Evolutionary conservation across 257 asterid genomes (phyloP), one percentile per base, ranked within the genome.

Genomic region (Mentha longifolia): DNA sequence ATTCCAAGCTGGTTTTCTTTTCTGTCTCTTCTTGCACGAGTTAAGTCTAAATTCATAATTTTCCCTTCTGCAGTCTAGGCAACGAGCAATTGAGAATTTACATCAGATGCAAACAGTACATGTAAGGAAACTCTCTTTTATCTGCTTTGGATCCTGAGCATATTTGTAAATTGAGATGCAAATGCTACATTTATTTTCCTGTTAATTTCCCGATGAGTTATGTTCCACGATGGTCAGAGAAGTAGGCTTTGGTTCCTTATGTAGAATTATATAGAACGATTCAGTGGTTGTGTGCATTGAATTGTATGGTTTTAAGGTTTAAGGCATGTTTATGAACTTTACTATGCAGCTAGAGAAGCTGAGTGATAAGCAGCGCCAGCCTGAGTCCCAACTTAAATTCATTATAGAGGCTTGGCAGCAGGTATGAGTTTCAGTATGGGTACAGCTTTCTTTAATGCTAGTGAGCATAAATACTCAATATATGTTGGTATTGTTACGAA

Each of bases 341-440:
- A 25, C 64, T 68, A n/a, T 85, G 90, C 91, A 93, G 97, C 91
- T 93, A 69, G 98, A 91, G 80, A 89, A 81, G 82, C 88, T 93
- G 71, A 93, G 98, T 72, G 96, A 94, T 76, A 76, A 16, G 61
- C 98, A 94, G 65, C 80, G 86, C 65, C 98, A 94, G 80, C 97
- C 98, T 5, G 98, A 91, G 77, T 87, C 97, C 68, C 98, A 94
- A 86, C 92, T 94, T 22, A 94, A 91, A 90, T 94, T 94, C 80
- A 89, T 94, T 57, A 74, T 87, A 69, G 98, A 94, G 76, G 97
- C 98, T 80, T 94, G 97, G 98, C 87, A 79, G 78, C 98, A 94
- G 96, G 97, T 94, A 80, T 51, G 56, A 11, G 37, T 55, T 69
- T 60, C 49, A 37, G 42, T 61, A 63, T 67, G 51, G 28, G 17